phyloP scores from a whole-genome alignment of 129 eudicot genomes.

The Sambucus nigra region DNA sequence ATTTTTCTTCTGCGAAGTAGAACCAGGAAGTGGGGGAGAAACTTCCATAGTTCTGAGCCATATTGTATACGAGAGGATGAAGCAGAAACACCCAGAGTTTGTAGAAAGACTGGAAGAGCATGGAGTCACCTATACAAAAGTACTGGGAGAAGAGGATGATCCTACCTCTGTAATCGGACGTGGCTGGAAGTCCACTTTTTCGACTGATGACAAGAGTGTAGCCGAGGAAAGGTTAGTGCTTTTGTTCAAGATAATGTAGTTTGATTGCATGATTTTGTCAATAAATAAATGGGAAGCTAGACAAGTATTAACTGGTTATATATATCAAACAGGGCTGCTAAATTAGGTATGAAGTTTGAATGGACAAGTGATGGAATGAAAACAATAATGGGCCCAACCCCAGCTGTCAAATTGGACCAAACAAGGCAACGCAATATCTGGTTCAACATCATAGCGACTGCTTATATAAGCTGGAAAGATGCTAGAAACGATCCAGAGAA shows the following conservation, averaged over 20 bases:
- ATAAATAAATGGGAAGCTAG: neutral
- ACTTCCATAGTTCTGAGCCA: conserved; percentile 95
- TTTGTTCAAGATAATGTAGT: neutral
- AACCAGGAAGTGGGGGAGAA: conserved; percentile 85
- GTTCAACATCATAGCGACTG: conserved; percentile 98
- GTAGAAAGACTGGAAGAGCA: conserved; percentile 64
- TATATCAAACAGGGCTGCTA: conserved; percentile 54
- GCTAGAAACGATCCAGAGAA: conserved; percentile 63
- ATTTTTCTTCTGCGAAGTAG: conserved; percentile 95
- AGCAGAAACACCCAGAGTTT: conserved; percentile 66
- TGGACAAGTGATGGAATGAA: conserved; percentile 76
- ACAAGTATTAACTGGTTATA: no score
- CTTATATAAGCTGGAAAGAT: conserved; percentile 92
- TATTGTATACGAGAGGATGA: conserved; percentile 76
- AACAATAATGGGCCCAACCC: conserved; percentile 85
- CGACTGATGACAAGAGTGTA: conserved; percentile 69
- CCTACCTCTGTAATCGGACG: conserved; percentile 96
- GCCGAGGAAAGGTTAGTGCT: conserved; percentile 81
- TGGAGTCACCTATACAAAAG: conserved; percentile 70
- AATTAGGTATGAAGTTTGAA: conserved; percentile 84
- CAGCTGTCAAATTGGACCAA: conserved; percentile 58
- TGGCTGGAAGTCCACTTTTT: conserved; percentile 91
- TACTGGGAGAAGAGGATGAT: conserved; percentile 83
- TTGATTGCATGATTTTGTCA: neutral
- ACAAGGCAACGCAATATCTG: conserved; percentile 63